Evolutionary conservation across 2,329 filamentous ascomycete genomes (phyloP).

Genomic region (Leptographium wingfieldii): DNA sequence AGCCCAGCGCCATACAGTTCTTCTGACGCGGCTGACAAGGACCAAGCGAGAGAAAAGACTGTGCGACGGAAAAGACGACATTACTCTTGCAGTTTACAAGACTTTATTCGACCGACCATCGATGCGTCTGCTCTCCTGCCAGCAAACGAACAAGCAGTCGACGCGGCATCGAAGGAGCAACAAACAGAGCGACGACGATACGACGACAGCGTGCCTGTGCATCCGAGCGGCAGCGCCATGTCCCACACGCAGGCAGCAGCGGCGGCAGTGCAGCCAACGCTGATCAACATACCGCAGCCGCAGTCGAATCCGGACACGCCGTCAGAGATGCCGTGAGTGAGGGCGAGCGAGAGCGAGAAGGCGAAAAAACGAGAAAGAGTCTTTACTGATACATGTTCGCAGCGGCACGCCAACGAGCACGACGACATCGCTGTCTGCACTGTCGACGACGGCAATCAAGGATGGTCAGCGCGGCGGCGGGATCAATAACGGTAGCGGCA

Average conservation of each 20-base stretch:
- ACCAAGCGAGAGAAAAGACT: background rate
- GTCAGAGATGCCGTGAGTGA: slow-evolving; percentile 73
- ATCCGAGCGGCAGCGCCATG: background rate
- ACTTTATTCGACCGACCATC: background rate
- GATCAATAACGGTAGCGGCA: slow-evolving; percentile 19
- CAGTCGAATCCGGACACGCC: slow-evolving; percentile 75
- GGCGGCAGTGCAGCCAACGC: slow-evolving; percentile 39
- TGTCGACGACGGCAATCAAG: slow-evolving; percentile 92
- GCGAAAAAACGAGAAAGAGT: background rate
- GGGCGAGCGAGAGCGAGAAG: background rate
- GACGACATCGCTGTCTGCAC: slow-evolving; percentile 79
- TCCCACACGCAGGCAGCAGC: slow-evolving; percentile 6
- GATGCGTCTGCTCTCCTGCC: background rate
- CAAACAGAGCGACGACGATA: background rate
- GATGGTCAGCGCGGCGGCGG: slow-evolving; percentile 69
- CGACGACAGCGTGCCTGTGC: too few species aligned
- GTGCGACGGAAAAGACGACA: background rate
- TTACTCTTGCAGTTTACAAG: background rate
- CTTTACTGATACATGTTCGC: background rate
- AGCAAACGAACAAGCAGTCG: background rate
- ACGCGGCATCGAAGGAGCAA: background rate
- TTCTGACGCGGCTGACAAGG: background rate
- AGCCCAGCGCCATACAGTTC: background rate
- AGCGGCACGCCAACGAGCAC: slow-evolving; percentile 89
- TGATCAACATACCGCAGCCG: slow-evolving; percentile 75